Evolutionary conservation across 805 yeast genomes (phyloP), one percentile per base, ranked within the genome.

Genomic region (Nematodospora valgi): DNA sequence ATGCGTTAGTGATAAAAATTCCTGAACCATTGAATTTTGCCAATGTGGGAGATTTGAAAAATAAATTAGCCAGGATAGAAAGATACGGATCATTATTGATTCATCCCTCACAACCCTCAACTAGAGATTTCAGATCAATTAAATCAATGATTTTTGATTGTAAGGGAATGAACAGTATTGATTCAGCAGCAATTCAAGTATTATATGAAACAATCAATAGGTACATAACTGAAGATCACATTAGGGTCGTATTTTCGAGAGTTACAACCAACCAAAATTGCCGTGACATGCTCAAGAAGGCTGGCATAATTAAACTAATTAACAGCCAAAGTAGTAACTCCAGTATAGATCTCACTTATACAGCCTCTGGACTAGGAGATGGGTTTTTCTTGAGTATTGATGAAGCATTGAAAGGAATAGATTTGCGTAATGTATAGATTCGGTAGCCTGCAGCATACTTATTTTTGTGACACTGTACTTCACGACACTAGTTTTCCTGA

Each of bases 1-100:
- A 87, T 0, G 82, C 88, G 37, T 63, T 89, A 23, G 76, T 87
- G 19, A 82, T 88, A 23, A 82, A 81, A 44, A 75, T 88, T 27
- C 88, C 96, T 0, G 96, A 88, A 51, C 95, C 96, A 1, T 64
- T 88, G 40, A 86, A 89, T 4, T 88, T 88, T 58, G 86, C 95
- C 25, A 88, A 89, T 55, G 73, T 89, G 6, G 82, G 82, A 18
- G 94, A 86, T 47, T 64, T 88, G 41, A 78, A 82, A 41, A 67
- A 74, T 38, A 66, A 91, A 23, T 62, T 88, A 39, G 64, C 70
- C 27, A 65, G 96, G 28, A 62, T 88, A 19, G 96, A 88, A 52
- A 61, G 74, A 35, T 86, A 84, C 48, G 94, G 95, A 0, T 78
- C 94, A 0, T 68, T 80, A 16, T 71, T 68, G 32, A 74, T 74